Evolutionary conservation across 2,329 filamentous ascomycete genomes (phyloP).

Genomic region (Dendryphion nanum): DNA sequence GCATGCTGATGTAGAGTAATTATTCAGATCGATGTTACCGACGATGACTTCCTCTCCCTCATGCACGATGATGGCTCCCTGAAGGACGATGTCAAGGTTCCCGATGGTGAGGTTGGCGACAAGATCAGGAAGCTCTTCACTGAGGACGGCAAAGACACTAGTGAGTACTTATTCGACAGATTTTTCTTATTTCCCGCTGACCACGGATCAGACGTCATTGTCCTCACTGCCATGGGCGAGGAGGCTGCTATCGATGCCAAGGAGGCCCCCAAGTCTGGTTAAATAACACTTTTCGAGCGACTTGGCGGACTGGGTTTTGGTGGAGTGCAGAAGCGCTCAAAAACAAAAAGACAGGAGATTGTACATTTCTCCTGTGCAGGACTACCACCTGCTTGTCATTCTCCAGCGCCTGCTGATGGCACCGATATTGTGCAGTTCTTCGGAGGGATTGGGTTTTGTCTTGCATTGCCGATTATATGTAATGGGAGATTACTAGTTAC

Average conservation of each 20-base stretch:
- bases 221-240: conserved; percentile 96
- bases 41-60: conserved; percentile 92
- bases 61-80: conserved; percentile 82
- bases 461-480: conserved; percentile 38
- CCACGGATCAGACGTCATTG: conserved; percentile 69
- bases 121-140: conserved; percentile 81
- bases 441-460: conserved; percentile 35
- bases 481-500: conserved; percentile 33
- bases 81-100: conserved; percentile 95
- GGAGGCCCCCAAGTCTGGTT: conserved; percentile 66
- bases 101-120: conserved; percentile 83
- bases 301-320: conserved; percentile 26
- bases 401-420: conserved; percentile 27
- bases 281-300: conserved; percentile 24
- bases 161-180: conserved; percentile 57
- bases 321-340: conserved; percentile 13
- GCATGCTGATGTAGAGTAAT: neutral
- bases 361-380: conserved; percentile 21
- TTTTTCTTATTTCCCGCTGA: conserved; percentile 14
- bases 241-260: conserved; percentile 90
- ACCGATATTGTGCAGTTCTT: conserved; percentile 36
- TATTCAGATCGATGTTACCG: conserved; percentile 79
- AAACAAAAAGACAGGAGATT: conserved; percentile 16
- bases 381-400: conserved; percentile 25
- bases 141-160: conserved; percentile 85